Base-by-base conservation (phyloP, 2,329 filamentous ascomycete genomes). In the Aspergillus intermedius region DNA sequence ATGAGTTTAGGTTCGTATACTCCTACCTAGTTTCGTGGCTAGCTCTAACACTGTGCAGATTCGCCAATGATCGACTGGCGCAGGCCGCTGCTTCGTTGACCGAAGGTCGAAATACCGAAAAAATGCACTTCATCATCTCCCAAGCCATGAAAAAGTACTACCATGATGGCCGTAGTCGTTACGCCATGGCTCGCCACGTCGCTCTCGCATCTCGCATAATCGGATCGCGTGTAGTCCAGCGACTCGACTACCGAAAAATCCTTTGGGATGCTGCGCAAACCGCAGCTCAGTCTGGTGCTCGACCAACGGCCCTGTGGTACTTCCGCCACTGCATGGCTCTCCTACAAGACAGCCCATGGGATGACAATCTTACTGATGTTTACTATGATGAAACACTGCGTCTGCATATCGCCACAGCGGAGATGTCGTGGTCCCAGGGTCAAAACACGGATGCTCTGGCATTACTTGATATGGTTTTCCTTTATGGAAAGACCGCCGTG, bases 101-200 rank as follows among this genome's bases (percentile, higher is more conserved):
- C 53, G 83, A 91, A 62, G 83, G 81, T 60, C 74, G 71, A 44
- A 82, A 86, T 48, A 73, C 79, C 19, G 74, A 79, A 17, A 86
- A 87, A 58, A 96, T 96, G 91, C 90, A 96, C 67, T 96, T 91
- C 59, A 82, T 90, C 42, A 88, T 96, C 59, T 86, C 88, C 0
- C 84, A 88, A 61, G 86, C 85, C 0, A 80, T 96, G 55, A 81
- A 91, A 65, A 86, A 87, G 57, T 84, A 90, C 58, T 81, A 73
- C 19, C 71, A 78, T 21, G 83, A 89, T 51, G 74, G 80, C 1
- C 77, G 77, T 44, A 77, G 79, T 22, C 77, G 83, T 10, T 90
- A 94, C 60, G 84, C 81, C 50, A 84, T 86, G 51, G 88, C 89
- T 19, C 80, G 84, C 4, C 91, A 96, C 64, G 85, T 95, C 3